phyloP scores from a whole-genome alignment of 2,329 filamentous ascomycete species.

The Fusarium tanahbumbuense region DNA sequence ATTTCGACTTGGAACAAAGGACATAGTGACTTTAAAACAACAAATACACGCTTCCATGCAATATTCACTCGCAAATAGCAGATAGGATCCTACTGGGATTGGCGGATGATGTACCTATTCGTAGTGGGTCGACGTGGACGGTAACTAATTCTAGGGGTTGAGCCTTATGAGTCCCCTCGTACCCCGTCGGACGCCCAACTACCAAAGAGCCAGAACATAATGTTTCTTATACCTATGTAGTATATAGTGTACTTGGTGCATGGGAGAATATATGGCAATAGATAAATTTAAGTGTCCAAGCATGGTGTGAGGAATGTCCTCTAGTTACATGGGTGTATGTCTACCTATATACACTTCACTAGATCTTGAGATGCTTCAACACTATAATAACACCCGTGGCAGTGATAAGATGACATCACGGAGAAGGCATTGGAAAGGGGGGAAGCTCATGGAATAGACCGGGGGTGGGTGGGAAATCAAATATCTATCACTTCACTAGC shows the following conservation, averaged over 20 bases:
- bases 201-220: not conserved
- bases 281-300: not conserved
- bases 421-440: rapidly evolving
- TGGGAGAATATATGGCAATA: rapidly evolving
- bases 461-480: not conserved
- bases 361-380: slow-evolving; percentile 14
- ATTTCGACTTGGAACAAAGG: not conserved
- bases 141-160: slow-evolving; percentile 8
- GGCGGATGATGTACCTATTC: not conserved
- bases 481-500: not conserved
- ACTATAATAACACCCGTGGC: slow-evolving; percentile 1
- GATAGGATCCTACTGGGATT: not conserved
- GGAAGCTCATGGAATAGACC: not conserved
- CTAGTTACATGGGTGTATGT: not conserved
- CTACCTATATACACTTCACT: not conserved
- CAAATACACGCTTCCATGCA: not conserved
- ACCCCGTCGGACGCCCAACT: not conserved
- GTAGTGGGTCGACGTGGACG: slow-evolving; percentile 16
- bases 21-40: not conserved
- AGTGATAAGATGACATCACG: not conserved
- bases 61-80: not conserved
- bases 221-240: rapidly evolving
- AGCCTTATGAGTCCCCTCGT: slow-evolving; percentile 22
- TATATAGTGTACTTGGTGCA: rapidly evolving
- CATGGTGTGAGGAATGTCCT: not conserved